Evolutionary conservation across 352 stramenopile genomes (phyloP), one percentile per base, ranked within the genome.

Genomic region (Phytophthora constricta): DNA sequence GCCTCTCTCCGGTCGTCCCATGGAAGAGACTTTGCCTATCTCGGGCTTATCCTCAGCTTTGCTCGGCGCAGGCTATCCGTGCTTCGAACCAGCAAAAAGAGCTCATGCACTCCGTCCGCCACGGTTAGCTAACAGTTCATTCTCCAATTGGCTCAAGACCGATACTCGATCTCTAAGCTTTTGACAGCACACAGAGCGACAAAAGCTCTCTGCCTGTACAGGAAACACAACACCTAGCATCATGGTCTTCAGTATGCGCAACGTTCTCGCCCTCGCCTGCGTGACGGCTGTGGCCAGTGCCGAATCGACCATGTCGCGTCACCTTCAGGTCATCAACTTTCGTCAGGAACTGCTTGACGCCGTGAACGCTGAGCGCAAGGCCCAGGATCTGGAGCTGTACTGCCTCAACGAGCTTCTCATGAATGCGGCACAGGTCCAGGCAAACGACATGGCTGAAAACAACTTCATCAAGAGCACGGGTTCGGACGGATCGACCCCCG

Each of bases 321-420:
- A 19, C 17, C 52, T 79, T 33, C 76, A 80, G 59, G 75, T 65
- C 19, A 53, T 84, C 23, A 79, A 77, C 67, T 86, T 86, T 52
- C 78, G 78, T 26, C 41, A 69, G 53, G 72, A 86, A 42, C 22
- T 86, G 27, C 48, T 80, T 28, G 45, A 68, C 19, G 55, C 58
- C 2, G 67, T 87, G 31, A 87, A 87, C 59, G 57, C 53, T 5
- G 76, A 67, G 25, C 79, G 79, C 33, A 58, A 75, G 34, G 57
- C 70, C 4, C 57, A 77, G 28, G 68, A 67, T 8, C 64, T 87
- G 33, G n/a, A 66, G 4, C 33, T 52, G 9, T 56, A 83, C 59
- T 87, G 79, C 61, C 53, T 82, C 49, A 85, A 87, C 65, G 49
- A 72, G 48, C 66, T 70, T 42, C 69, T 80, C 43, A 80, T 80